Evolutionary conservation across 1,284 basidiomycete species (phyloP).

Genomic region (Cutaneotrichosporon cyanovorans): DNA sequence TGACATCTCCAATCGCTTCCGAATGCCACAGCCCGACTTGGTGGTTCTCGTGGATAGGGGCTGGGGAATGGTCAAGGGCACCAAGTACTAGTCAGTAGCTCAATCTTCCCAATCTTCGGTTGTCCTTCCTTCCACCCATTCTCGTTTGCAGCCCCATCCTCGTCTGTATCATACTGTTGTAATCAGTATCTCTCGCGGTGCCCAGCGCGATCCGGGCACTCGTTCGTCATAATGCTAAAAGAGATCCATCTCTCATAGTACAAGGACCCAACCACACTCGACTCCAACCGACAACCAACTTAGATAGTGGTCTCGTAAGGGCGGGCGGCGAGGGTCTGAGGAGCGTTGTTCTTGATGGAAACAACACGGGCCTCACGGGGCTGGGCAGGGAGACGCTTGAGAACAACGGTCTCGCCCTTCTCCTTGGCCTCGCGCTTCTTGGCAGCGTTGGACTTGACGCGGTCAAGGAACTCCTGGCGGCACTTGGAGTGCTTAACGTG

Average conservation of each 20-base stretch:
- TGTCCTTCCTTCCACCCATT: too few relatives aligned
- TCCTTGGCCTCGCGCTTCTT: constrained; percentile 77
- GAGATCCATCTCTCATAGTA: constrained; percentile 42
- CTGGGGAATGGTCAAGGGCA: constrained; percentile 21
- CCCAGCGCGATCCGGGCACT: too few relatives aligned
- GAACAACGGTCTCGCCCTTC: constrained; percentile 78
- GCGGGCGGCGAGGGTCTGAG: constrained; percentile 87
- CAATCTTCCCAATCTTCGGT: too few relatives aligned
- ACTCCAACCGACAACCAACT: constrained; percentile 12
- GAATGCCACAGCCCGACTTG: neutral
- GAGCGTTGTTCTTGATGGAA: constrained; percentile 66
- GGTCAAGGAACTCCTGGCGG: constrained; percentile 94
- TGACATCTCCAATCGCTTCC: constrained; percentile 9
- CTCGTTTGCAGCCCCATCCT: too few relatives aligned
- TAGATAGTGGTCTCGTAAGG: constrained; percentile 54
- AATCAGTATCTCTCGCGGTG: too few relatives aligned
- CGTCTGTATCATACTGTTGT: too few relatives aligned
- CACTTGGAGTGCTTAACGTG: constrained; percentile 98
- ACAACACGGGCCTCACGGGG: constrained; percentile 77
- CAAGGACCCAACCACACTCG: constrained; percentile 24
- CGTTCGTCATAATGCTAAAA: neutral
- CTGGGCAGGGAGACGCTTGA: constrained; percentile 79
- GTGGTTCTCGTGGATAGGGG: constrained; percentile 8
- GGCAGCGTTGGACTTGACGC: constrained; percentile 87
- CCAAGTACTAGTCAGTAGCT: constrained; percentile 19